phyloP scores from a whole-genome alignment of 179 eudicot genomes.

The Spergularia azorica region DNA sequence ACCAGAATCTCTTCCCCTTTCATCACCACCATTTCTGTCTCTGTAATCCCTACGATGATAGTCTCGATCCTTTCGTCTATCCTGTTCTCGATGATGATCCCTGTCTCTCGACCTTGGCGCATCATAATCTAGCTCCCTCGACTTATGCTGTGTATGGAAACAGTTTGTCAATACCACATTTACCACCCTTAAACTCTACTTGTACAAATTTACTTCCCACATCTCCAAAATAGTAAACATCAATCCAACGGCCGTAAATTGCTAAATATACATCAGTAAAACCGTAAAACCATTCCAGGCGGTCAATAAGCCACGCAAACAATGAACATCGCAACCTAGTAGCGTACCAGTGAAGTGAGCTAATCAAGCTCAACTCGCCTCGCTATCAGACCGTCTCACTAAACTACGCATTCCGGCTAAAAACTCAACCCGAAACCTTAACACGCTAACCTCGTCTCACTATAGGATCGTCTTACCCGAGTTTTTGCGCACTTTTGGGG shows the following conservation, averaged over 20 bases:
- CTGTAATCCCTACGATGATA: slow-evolving; percentile 40
- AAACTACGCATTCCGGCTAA: no score
- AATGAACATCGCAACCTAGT: background rate
- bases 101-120: slow-evolving; percentile 46
- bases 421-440: no score
- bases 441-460: background rate
- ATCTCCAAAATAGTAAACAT: background rate
- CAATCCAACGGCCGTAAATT: background rate
- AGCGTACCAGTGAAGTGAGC: background rate
- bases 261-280: no score
- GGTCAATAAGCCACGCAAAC: no score
- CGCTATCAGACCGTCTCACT: background rate
- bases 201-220: background rate
- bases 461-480: background rate
- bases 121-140: slow-evolving; percentile 45
- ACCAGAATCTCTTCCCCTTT: slow-evolving; percentile 51
- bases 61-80: slow-evolving; percentile 40
- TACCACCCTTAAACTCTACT: background rate
- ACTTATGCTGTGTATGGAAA: slow-evolving; percentile 36
- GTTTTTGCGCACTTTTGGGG: background rate
- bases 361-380: background rate
- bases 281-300: no score
- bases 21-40: slow-evolving; percentile 49
- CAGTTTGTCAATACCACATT: background rate
- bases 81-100: slow-evolving; percentile 36